A percentile compares a stretch with the other conserved stretches of the same genome.
Conservation (phyloP, 306 rosid genomes). For the Begonia masoniana region DNA sequence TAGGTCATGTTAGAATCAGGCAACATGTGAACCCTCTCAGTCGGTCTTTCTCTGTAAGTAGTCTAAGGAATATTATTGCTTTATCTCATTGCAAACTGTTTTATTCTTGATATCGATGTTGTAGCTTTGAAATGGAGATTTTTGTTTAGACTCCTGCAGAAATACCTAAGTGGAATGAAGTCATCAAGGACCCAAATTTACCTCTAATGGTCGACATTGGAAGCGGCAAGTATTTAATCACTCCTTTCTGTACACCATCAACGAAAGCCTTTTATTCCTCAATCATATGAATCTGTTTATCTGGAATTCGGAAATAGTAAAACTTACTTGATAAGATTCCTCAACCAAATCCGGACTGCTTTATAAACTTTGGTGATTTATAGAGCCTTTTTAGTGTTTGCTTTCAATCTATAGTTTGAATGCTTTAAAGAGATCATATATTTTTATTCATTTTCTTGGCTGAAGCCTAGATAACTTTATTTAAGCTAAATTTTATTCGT, state of each 20-base stretch:
- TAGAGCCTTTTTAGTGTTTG: too few relatives aligned
- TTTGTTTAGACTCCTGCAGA: constrained; percentile 42
- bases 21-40: constrained; percentile 93
- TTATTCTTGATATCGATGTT: background rate
- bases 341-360: too few relatives aligned
- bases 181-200: constrained; percentile 66
- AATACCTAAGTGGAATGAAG: constrained; percentile 71
- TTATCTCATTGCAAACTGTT: background rate
- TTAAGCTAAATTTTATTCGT: too few relatives aligned
- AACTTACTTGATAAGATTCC: too few relatives aligned
- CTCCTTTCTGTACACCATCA: constrained; percentile 1
- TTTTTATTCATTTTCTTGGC: too few relatives aligned
- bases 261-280: too few relatives aligned
- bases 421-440: too few relatives aligned
- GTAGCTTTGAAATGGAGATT: constrained; percentile 1
- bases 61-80: constrained; percentile 3
- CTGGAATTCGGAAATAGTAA: too few relatives aligned
- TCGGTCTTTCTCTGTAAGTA: constrained; percentile 60
- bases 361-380: too few relatives aligned
- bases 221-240: constrained; percentile 39
- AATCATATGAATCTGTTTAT: too few relatives aligned
- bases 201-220: constrained; percentile 95
- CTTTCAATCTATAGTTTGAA: too few relatives aligned
- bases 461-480: too few relatives aligned
- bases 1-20: constrained; percentile 75